These are phyloP conservation scores for Barbarea vulgaris DNA, from an alignment of 345 rosid species.

Conservation along the genomic window DNA sequence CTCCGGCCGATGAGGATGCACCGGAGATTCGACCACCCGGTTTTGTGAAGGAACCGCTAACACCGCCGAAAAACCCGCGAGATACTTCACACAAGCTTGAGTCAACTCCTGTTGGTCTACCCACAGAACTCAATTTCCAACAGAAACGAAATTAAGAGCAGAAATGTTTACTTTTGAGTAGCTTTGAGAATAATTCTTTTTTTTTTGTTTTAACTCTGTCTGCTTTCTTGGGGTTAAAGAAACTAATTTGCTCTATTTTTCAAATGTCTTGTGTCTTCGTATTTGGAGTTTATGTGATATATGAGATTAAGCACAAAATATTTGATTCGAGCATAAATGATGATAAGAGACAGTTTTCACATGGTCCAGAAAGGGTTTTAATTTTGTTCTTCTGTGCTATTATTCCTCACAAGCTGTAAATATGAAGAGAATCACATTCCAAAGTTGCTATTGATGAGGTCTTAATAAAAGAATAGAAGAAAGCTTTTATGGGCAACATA, in stretches of 20 bases:
- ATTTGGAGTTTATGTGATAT: slow-evolving; percentile 13
- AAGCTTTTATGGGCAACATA: not conserved
- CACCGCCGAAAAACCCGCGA: slow-evolving; percentile 31
- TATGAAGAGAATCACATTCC: slow-evolving; percentile 36
- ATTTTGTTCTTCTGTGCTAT: slow-evolving; percentile 20
- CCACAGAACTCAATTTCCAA: slow-evolving; percentile 38
- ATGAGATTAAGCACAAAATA: not conserved
- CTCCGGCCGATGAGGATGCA: slow-evolving; percentile 37
- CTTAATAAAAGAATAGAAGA: not conserved
- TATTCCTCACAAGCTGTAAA: slow-evolving; percentile 31
- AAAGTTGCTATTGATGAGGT: slow-evolving; percentile 21
- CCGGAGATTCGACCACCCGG: slow-evolving; percentile 41
- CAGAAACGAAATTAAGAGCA: slow-evolving; percentile 38
- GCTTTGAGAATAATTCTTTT: slow-evolving; percentile 16
- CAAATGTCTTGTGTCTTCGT: slow-evolving; percentile 8
- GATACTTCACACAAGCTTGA: slow-evolving; percentile 42
- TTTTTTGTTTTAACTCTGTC: not conserved
- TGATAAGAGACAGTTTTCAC: slow-evolving; percentile 28
- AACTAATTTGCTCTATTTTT: slow-evolving; percentile 14
- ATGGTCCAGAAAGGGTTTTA: slow-evolving; percentile 16
- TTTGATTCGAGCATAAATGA: slow-evolving; percentile 29
- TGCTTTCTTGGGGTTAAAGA: slow-evolving; percentile 31
- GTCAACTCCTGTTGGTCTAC: slow-evolving; percentile 40
- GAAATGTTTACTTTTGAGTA: slow-evolving; percentile 13
- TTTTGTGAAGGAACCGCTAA: slow-evolving; percentile 39